Conservation (phyloP, 1,284 basidiomycete genomes). For the Kalmanozyma brasiliensis region DNA sequence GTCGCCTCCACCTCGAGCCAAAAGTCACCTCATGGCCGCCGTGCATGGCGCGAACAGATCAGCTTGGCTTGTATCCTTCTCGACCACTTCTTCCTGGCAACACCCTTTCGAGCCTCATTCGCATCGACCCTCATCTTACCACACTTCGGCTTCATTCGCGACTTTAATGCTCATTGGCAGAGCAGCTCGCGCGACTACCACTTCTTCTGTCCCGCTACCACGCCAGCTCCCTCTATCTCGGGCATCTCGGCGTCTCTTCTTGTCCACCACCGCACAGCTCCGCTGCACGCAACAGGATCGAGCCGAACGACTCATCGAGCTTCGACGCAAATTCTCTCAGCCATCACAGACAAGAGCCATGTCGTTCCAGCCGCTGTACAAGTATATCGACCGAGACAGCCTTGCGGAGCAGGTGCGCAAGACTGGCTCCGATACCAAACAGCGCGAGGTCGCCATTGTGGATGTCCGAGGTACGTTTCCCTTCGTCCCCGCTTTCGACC, state of each 20-base stretch:
- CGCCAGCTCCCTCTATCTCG: neutral
- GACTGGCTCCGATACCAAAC: slow-evolving; percentile 18
- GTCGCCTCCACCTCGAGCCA: slow-evolving; percentile 9
- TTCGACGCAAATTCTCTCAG: slow-evolving; percentile 29
- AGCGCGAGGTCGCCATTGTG: slow-evolving; percentile 54
- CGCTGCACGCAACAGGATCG: slow-evolving; percentile 5
- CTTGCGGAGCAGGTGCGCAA: slow-evolving; percentile 48
- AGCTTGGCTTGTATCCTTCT: neutral
- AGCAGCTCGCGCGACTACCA: neutral
- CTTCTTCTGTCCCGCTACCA: too few relatives aligned
- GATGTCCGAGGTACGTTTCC: slow-evolving; percentile 58
- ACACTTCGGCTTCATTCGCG: too few relatives aligned
- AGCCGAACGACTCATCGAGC: slow-evolving; percentile 12
- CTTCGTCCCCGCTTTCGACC: neutral
- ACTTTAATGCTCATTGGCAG: neutral
- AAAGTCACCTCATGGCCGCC: slow-evolving; percentile 7
- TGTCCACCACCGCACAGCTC: neutral
- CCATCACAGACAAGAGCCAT: slow-evolving; percentile 28
- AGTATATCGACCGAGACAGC: slow-evolving; percentile 53
- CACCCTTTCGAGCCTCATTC: neutral
- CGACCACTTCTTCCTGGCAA: neutral
- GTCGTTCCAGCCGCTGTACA: slow-evolving; percentile 56
- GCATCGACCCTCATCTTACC: neutral
- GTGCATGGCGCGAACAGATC: slow-evolving; percentile 12
- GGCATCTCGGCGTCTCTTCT: neutral